phyloP scores from a whole-genome alignment of 192 early-diverging fungal species.

The Coemansia sp. region DNA sequence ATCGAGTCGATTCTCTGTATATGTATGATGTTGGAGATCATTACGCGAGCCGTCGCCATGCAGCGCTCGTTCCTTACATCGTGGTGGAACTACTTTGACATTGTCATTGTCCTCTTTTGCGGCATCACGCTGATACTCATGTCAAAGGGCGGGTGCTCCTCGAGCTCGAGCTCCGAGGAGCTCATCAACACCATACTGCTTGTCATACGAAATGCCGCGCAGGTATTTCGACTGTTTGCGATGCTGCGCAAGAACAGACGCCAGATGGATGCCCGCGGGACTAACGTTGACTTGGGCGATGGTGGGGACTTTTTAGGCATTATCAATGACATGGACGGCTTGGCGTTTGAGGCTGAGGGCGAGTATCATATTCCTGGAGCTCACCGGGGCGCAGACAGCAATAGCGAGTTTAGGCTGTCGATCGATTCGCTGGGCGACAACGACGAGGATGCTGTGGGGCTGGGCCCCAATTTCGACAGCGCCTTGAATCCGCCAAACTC shows the following conservation, averaged over 20 bases:
- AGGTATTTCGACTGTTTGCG: conserved; percentile 68
- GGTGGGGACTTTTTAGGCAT: conserved; percentile 38
- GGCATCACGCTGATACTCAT: conserved; percentile 69
- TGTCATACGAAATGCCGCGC: conserved; percentile 73
- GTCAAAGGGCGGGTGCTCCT: conserved; percentile 65
- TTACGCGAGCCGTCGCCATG: conserved; percentile 65
- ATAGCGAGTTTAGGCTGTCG: conserved; percentile 52
- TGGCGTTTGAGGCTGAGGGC: conserved; percentile 20
- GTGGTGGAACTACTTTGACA: conserved; percentile 75
- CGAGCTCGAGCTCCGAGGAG: conserved; percentile 65
- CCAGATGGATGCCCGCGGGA: conserved; percentile 31
- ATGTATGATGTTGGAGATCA: conserved; percentile 78
- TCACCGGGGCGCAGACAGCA: neutral
- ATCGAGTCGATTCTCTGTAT: conserved; percentile 73
- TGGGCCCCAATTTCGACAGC: neutral
- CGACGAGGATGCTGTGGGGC: neutral
- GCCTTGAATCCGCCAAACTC: neutral
- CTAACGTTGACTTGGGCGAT: conserved; percentile 33
- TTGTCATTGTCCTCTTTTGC: conserved; percentile 70
- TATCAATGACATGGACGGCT: conserved; percentile 43
- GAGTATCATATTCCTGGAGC: conserved; percentile 26
- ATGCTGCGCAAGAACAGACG: conserved; percentile 64
- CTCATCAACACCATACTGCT: conserved; percentile 72
- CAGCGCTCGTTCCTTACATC: conserved; percentile 59
- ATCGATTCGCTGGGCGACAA: conserved; percentile 35